Conservation (phyloP, 2,329 filamentous ascomycete genomes). For the Fonsecaea pedrosoi region DNA sequence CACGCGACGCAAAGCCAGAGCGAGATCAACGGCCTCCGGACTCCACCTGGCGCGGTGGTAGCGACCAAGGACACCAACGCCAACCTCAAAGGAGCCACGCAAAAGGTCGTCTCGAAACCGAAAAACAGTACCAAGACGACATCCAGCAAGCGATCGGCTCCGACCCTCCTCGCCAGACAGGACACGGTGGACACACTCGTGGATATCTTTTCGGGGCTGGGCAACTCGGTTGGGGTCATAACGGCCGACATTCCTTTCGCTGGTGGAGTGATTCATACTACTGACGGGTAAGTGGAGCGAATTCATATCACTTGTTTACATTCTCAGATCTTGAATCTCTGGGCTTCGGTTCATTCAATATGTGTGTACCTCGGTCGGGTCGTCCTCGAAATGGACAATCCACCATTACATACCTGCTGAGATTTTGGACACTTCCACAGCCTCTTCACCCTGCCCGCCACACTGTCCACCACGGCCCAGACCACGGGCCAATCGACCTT, state of each 20-base stretch:
- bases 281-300: constrained; percentile 7
- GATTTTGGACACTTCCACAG: neutral
- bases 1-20: constrained; percentile 17
- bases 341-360: too few relatives aligned
- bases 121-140: constrained; percentile 17
- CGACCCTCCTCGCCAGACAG: constrained; percentile 12
- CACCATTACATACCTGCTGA: neutral
- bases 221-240: constrained; percentile 9
- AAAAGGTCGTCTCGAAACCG: constrained; percentile 15
- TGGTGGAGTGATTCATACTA: constrained; percentile 17
- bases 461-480: constrained; percentile 8
- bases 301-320: neutral
- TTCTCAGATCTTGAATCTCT: too few relatives aligned
- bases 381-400: neutral
- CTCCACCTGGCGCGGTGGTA: constrained; percentile 11
- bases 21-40: constrained; percentile 18
- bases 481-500: constrained; percentile 15
- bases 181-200: constrained; percentile 9
- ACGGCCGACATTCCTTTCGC: constrained; percentile 14
- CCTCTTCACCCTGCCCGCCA: constrained; percentile 16
- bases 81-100: constrained; percentile 11
- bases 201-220: constrained; percentile 16
- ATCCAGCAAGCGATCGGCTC: constrained; percentile 8
- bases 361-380: too few relatives aligned
- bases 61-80: constrained; percentile 18